Conservation (phyloP, 2,329 filamentous ascomycete species). For the Fusarium sp. region DNA sequence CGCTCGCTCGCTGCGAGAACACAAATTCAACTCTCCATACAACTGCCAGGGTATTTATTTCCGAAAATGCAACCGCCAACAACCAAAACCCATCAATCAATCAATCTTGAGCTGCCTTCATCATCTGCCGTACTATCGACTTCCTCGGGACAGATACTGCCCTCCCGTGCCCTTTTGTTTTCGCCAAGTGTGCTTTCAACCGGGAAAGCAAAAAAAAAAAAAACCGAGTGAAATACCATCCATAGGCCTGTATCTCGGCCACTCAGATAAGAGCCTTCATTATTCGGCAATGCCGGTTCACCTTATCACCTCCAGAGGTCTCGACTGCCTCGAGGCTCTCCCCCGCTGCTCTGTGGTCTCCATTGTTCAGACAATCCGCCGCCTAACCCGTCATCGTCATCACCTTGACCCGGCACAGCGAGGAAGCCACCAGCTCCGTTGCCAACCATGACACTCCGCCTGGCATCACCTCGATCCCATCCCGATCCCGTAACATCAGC, state of each 20-base stretch:
- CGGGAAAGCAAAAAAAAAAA: neutral
- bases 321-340: conserved; percentile 48
- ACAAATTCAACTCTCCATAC: conserved; percentile 33
- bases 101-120: conserved; percentile 19
- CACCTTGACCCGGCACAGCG: conserved; percentile 61
- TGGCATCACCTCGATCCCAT: conserved; percentile 67
- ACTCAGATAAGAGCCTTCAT: neutral
- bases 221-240: neutral
- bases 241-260: neutral
- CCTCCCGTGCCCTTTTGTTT: neutral
- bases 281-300: neutral
- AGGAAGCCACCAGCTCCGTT: conserved; percentile 68
- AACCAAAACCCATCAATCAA: conserved; percentile 32
- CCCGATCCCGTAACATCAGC: conserved; percentile 65
- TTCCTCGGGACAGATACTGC: neutral
- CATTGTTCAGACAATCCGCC: conserved; percentile 44
- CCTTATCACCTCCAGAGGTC: conserved; percentile 43
- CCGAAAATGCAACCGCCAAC: conserved; percentile 27
- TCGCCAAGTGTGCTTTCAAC: neutral
- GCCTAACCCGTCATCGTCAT: conserved; percentile 22
- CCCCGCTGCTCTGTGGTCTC: conserved; percentile 59
- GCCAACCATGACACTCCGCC: conserved; percentile 69
- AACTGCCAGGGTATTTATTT: conserved; percentile 43
- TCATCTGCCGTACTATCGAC: conserved; percentile 22
- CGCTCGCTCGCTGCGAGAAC: conserved; percentile 33